Evolutionary conservation across 805 yeast species (phyloP).

Genomic region (Candida ortonii): DNA sequence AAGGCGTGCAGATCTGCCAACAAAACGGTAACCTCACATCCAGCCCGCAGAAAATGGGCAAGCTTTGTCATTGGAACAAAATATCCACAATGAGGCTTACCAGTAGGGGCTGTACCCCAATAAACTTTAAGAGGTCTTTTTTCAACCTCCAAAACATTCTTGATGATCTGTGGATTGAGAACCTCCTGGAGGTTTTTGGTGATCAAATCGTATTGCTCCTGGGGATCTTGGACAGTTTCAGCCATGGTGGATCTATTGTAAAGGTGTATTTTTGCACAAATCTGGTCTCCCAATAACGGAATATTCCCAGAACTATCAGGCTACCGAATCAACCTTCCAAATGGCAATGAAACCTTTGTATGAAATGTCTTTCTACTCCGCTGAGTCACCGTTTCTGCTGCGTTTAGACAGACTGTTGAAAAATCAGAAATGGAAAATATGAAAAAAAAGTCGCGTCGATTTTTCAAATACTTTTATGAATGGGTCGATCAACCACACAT

Average conservation of each 20-base stretch:
- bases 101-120: constrained; percentile 99
- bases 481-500: too few relatives aligned
- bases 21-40: constrained; percentile 88
- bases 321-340: too few relatives aligned
- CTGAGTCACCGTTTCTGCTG: too few relatives aligned
- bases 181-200: constrained; percentile 90
- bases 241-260: constrained; percentile 1
- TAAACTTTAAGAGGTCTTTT: constrained; percentile 81
- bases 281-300: too few relatives aligned
- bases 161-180: constrained; percentile 82
- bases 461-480: constrained; percentile 2
- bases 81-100: constrained; percentile 98
- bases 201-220: constrained; percentile 68
- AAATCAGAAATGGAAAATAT: too few relatives aligned
- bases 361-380: too few relatives aligned
- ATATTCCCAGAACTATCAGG: too few relatives aligned
- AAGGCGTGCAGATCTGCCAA: constrained; percentile 96
- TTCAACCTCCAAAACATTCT: constrained; percentile 74
- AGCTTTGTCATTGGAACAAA: constrained; percentile 96
- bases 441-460: too few relatives aligned
- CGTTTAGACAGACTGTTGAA: too few relatives aligned
- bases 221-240: too few relatives aligned
- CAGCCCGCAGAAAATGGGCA: constrained; percentile 93
- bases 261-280: background rate
- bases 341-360: too few relatives aligned